Evolutionary conservation across 1,139 yeast genomes (phyloP).

Genomic region (Taphrina sp.): DNA sequence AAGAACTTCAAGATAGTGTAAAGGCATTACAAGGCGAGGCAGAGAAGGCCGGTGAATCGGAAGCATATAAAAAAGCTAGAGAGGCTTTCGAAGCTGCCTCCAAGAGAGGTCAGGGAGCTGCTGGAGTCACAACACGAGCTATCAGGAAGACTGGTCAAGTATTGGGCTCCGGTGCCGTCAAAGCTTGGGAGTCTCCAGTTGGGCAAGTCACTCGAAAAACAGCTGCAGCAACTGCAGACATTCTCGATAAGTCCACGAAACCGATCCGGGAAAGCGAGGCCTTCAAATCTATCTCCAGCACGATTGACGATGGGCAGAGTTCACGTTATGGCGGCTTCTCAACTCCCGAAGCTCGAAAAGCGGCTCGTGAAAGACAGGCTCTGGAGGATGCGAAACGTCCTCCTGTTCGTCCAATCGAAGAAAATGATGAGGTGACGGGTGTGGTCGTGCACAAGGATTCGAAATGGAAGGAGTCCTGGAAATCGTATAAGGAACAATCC

Average conservation of each 20-base stretch:
- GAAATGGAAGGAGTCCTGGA: slow-evolving; percentile 64
- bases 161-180: slow-evolving; percentile 82
- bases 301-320: slow-evolving; percentile 86
- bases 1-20: slow-evolving; percentile 85
- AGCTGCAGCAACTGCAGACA: slow-evolving; percentile 62
- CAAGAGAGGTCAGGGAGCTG: slow-evolving; percentile 49
- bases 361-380: slow-evolving; percentile 54
- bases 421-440: slow-evolving; percentile 77
- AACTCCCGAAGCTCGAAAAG: slow-evolving; percentile 75
- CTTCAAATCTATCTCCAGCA: slow-evolving; percentile 55
- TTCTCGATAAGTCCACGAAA: slow-evolving; percentile 74
- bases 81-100: slow-evolving; percentile 90
- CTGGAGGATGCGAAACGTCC: slow-evolving; percentile 59
- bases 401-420: slow-evolving; percentile 63
- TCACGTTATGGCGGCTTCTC: slow-evolving; percentile 92
- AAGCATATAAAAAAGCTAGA: slow-evolving; percentile 87
- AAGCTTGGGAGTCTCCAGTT: slow-evolving; percentile 96
- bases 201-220: slow-evolving; percentile 84
- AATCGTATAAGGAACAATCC: slow-evolving; percentile 62
- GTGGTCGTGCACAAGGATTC: slow-evolving; percentile 81
- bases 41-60: slow-evolving; percentile 90
- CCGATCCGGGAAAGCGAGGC: slow-evolving; percentile 91
- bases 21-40: slow-evolving; percentile 96
- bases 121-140: slow-evolving; percentile 49
- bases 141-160: slow-evolving; percentile 87